Conservation (phyloP, 257 asterid genomes). For the Plantago major region DNA sequence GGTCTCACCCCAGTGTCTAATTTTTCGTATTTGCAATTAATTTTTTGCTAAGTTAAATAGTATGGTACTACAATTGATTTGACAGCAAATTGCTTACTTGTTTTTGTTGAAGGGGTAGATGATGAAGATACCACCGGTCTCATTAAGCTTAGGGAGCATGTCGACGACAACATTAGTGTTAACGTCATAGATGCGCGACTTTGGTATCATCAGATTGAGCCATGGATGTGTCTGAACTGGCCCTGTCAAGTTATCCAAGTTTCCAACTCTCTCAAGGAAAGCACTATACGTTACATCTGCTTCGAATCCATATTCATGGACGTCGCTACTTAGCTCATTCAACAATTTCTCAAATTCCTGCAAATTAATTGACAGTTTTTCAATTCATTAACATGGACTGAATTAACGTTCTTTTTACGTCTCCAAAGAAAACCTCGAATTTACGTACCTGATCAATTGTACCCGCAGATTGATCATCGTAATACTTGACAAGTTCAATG, state of each 20-base stretch:
- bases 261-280: neutral
- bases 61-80: too few relatives aligned
- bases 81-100: constrained; percentile 36
- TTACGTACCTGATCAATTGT: constrained; percentile 36
- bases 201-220: neutral
- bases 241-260: neutral
- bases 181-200: constrained; percentile 35
- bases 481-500: constrained; percentile 54
- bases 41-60: too few relatives aligned
- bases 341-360: neutral
- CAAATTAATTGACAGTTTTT: neutral
- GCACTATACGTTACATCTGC: neutral
- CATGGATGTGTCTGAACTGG: neutral
- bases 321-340: neutral
- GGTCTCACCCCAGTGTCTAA: too few relatives aligned
- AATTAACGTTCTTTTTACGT: too few relatives aligned
- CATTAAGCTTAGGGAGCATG: constrained; percentile 43
- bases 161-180: constrained; percentile 50
- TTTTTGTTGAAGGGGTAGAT: constrained; percentile 57
- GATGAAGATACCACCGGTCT: constrained; percentile 35
- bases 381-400: too few relatives aligned
- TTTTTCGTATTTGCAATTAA: too few relatives aligned
- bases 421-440: neutral
- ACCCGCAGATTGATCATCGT: constrained; percentile 26
- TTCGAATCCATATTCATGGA: neutral